Conservation (phyloP, 768 basidiomycete species). For the Termitomyces sp. region DNA sequence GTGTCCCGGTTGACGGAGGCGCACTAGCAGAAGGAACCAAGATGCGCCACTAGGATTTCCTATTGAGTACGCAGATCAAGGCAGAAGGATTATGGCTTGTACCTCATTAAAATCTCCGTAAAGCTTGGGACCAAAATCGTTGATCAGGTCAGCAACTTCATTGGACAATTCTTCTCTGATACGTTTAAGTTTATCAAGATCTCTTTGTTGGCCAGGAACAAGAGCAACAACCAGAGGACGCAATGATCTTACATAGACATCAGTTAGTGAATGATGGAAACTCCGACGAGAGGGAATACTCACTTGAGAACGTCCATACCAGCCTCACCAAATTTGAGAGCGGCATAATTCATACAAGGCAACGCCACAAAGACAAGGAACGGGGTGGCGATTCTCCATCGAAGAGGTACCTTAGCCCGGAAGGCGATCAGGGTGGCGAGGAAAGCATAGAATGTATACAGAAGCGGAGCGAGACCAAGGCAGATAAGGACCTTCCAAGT, state of each 20-base stretch:
- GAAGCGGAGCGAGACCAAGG: slow-evolving; percentile 81
- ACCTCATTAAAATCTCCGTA: slow-evolving; percentile 88
- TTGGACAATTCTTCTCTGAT: slow-evolving; percentile 75
- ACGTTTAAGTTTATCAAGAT: slow-evolving; percentile 69
- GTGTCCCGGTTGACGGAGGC: slow-evolving; percentile 72
- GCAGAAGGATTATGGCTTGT: slow-evolving; percentile 11
- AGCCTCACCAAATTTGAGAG: slow-evolving; percentile 96
- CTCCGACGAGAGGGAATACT: slow-evolving; percentile 21
- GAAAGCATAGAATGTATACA: slow-evolving; percentile 82
- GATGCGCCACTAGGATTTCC: slow-evolving; percentile 59
- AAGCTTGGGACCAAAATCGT: slow-evolving; percentile 84
- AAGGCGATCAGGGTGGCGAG: slow-evolving; percentile 72
- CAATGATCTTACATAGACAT: slow-evolving; percentile 59
- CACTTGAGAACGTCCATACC: slow-evolving; percentile 97
- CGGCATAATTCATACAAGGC: slow-evolving; percentile 89
- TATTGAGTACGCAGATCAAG: slow-evolving; percentile 7
- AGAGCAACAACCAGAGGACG: slow-evolving; percentile 85
- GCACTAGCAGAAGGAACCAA: slow-evolving; percentile 80
- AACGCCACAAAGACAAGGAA: slow-evolving; percentile 68
- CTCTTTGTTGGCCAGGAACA: slow-evolving; percentile 83
- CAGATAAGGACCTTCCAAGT: slow-evolving; percentile 98
- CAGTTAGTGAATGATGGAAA: slow-evolving; percentile 2
- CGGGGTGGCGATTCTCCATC: slow-evolving; percentile 72
- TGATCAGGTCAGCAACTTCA: slow-evolving; percentile 79
- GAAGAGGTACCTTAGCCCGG: slow-evolving; percentile 57